phyloP scores from a whole-genome alignment of 176 grass and related monocot genomes.

The Eleusine coracana region DNA sequence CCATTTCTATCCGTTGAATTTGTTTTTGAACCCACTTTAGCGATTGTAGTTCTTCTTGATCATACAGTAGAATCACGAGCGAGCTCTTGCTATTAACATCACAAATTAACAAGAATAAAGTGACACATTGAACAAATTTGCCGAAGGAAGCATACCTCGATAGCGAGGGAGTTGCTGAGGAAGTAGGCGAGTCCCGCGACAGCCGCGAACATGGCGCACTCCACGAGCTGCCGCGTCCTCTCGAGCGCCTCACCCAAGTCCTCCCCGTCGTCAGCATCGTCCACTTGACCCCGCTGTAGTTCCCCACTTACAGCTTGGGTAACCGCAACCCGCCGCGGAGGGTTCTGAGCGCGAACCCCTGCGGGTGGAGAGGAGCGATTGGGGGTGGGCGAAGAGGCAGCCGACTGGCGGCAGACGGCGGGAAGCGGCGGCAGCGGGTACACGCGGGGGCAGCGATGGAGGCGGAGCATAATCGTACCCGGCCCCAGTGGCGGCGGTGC shows the following conservation, averaged over 20 bases:
- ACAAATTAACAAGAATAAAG: neutral
- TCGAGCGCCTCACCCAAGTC: slow-evolving; percentile 51
- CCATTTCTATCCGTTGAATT: neutral
- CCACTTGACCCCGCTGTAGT: neutral
- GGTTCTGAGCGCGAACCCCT: neutral
- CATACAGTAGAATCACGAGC: neutral
- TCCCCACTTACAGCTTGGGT: neutral
- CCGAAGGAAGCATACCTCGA: slow-evolving; percentile 49
- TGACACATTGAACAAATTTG: neutral
- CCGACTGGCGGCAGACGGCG: neutral
- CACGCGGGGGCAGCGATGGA: neutral
- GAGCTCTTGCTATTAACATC: neutral
- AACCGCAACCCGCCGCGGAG: neutral
- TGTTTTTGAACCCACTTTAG: neutral
- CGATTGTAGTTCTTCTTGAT: neutral
- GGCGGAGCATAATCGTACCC: slow-evolving; percentile 7
- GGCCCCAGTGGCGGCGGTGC: neutral
- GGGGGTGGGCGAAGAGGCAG: neutral
- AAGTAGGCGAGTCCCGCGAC: slow-evolving; percentile 84
- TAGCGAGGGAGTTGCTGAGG: slow-evolving; percentile 84
- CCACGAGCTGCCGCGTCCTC: slow-evolving; percentile 75
- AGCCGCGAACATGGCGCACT: slow-evolving; percentile 96
- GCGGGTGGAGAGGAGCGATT: neutral
- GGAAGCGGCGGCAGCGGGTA: neutral
- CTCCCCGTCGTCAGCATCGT: neutral